A percentile compares a stretch with the other conserved stretches of the same genome.
Conservation (phyloP, 2,329 filamentous ascomycete species). For the Herpomyces periplanetae region DNA sequence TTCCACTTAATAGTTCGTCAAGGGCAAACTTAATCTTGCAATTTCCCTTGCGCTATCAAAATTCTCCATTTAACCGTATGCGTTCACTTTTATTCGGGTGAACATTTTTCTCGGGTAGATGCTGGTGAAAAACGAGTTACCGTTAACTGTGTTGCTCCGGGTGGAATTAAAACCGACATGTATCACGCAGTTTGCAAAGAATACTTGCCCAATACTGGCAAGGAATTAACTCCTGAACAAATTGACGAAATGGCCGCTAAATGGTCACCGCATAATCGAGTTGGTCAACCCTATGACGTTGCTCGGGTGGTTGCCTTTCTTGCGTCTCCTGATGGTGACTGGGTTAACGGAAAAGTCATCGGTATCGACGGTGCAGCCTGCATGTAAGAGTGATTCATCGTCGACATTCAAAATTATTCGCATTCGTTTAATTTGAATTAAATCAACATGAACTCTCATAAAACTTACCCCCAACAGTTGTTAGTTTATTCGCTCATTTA, state of each 20-base stretch:
- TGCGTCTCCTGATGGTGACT: conserved; percentile 17
- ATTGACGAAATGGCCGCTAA: conserved; percentile 18
- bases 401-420: too few species aligned
- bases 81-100: too few species aligned
- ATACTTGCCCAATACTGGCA: conserved; percentile 18
- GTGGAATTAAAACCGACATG: conserved; percentile 16
- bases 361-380: conserved; percentile 1
- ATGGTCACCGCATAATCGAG: conserved; percentile 22
- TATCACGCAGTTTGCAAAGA: conserved; percentile 21
- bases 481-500: too few species aligned
- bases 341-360: conserved; percentile 15
- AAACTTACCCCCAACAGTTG: too few species aligned
- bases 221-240: conserved; percentile 15
- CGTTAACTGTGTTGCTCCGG: conserved; percentile 18
- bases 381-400: too few species aligned
- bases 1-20: background rate
- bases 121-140: conserved; percentile 15
- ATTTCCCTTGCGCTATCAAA: too few species aligned
- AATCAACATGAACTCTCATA: too few species aligned
- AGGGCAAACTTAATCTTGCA: too few species aligned
- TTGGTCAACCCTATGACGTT: conserved; percentile 25
- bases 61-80: too few species aligned
- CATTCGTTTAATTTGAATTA: too few species aligned
- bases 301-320: conserved; percentile 21
- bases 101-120: conserved; percentile 6